Conservation (phyloP, 345 rosid genomes). For the Turnera subulata region DNA sequence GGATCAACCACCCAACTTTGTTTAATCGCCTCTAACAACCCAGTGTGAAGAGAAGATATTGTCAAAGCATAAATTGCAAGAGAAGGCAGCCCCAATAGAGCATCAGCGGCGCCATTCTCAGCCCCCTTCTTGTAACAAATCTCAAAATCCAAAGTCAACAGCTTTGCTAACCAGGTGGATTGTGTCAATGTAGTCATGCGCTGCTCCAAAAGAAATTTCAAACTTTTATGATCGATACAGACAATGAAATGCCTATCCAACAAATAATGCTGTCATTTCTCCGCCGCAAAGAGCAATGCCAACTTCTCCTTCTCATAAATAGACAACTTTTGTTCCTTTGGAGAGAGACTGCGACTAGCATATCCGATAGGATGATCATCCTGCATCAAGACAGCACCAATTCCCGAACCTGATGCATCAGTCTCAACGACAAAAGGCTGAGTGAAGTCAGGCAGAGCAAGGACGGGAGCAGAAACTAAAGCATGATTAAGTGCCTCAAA, state of each 20-base stretch:
- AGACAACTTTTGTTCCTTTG: not conserved
- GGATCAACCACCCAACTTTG: no score
- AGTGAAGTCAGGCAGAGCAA: not conserved
- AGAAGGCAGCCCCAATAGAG: not conserved
- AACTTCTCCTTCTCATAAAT: not conserved
- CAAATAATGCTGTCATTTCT: not conserved
- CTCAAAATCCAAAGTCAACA: not conserved
- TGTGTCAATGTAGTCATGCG: not conserved
- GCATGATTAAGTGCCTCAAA: not conserved
- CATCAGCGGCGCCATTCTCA: not conserved
- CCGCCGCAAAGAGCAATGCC: not conserved
- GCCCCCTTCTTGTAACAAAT: not conserved
- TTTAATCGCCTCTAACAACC: no score
- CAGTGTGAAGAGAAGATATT: no score
- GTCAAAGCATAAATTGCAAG: not conserved
- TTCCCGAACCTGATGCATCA: not conserved
- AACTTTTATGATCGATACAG: no score
- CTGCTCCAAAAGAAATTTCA: no score
- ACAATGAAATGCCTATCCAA: not conserved
- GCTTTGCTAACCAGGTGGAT: not conserved
- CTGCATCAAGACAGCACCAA: not conserved
- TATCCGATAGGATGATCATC: not conserved
- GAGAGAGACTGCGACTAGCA: not conserved
- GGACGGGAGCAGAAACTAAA: not conserved
- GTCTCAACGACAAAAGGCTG: not conserved